Evolutionary conservation across 805 yeast genomes (phyloP).

Genomic region (Candida broadrunensis): DNA sequence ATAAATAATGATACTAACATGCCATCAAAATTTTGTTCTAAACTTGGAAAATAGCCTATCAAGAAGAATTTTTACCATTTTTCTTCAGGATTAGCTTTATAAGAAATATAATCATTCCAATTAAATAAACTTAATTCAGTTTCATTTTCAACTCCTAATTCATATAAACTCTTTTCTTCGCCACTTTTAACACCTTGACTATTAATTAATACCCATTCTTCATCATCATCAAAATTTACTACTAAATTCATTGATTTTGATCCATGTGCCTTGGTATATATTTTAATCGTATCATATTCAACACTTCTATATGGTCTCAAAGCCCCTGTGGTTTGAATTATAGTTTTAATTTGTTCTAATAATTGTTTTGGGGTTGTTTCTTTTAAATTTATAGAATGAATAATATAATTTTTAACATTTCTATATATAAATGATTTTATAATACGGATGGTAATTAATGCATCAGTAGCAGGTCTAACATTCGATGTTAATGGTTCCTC

Average conservation of each 20-base stretch:
- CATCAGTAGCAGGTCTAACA: constrained; percentile 67
- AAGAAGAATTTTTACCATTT: no score
- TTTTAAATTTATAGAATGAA: constrained; percentile 68
- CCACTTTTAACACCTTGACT: constrained; percentile 6
- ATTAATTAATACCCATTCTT: constrained; percentile 57
- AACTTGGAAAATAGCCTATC: no score
- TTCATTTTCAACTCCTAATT: constrained; percentile 65
- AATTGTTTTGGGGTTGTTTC: constrained; percentile 64
- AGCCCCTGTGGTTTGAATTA: constrained; percentile 56
- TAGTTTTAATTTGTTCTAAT: constrained; percentile 46
- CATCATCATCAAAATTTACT: constrained; percentile 79
- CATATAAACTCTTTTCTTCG: constrained; percentile 25
- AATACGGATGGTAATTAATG: constrained; percentile 80
- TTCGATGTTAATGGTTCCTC: constrained; percentile 81
- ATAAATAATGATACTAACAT: no score
- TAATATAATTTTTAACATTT: constrained; percentile 74
- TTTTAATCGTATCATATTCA: constrained; percentile 69
- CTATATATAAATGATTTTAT: constrained; percentile 90
- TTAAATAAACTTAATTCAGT: constrained; percentile 89
- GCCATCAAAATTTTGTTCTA: no score
- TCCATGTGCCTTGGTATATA: constrained; percentile 94
- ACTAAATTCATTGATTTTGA: constrained; percentile 90
- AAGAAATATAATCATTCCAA: constrained; percentile 59
- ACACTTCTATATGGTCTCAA: constrained; percentile 82
- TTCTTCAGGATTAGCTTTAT: constrained; percentile 81